Evolutionary conservation across 495 filamentous ascomycete species (phyloP).

Genomic region (Terfezia boudieri): DNA sequence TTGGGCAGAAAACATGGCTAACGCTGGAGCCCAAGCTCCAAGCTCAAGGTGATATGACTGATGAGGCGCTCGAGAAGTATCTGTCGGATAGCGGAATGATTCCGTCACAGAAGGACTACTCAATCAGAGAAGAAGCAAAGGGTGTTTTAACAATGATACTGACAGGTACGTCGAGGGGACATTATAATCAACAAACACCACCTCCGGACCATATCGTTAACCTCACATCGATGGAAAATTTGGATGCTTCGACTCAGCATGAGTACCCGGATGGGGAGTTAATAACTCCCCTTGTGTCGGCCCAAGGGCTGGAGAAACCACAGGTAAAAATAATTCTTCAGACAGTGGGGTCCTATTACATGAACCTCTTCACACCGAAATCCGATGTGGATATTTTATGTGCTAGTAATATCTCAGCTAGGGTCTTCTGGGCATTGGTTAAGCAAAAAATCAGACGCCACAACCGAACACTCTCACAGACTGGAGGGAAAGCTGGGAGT

Average conservation of each 20-base stretch:
- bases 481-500: constrained; percentile 11
- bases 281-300: neutral
- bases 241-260: neutral
- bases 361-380: constrained; percentile 30
- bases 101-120: constrained; percentile 24
- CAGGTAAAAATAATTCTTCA: constrained; percentile 25
- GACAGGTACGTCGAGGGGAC: constrained; percentile 5
- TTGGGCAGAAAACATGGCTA: neutral
- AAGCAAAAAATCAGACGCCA: constrained; percentile 25
- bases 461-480: neutral
- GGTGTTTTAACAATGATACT: constrained; percentile 24
- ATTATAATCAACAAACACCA: neutral
- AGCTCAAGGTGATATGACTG: neutral
- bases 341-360: constrained; percentile 37
- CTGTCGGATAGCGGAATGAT: constrained; percentile 13
- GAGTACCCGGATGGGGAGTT: neutral
- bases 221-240: neutral
- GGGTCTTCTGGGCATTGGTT: constrained; percentile 33
- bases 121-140: constrained; percentile 23
- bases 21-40: neutral
- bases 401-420: constrained; percentile 31
- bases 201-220: neutral
- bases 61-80: constrained; percentile 3
- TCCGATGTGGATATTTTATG: constrained; percentile 38
- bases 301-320: neutral